phyloP scores from a whole-genome alignment of 805 yeast genomes.

The Vanderwaltozyma tropicalis region DNA sequence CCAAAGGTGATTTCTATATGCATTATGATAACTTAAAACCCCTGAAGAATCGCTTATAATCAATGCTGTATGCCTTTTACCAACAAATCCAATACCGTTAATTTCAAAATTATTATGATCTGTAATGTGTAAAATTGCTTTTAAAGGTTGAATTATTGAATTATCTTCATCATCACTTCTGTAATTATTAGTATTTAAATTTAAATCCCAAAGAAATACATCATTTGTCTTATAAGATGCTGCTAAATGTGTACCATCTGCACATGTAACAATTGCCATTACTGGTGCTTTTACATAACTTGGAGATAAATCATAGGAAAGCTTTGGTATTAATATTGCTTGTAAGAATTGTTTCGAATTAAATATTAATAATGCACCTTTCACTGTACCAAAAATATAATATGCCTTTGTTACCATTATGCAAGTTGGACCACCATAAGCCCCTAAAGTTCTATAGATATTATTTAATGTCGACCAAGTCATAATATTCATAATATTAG shows the following conservation, averaged over 20 bases:
- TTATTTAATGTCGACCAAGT: constrained; percentile 15
- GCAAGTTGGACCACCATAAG: constrained; percentile 44
- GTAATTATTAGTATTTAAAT: constrained; percentile 1
- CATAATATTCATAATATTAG: background rate
- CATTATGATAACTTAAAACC: constrained; percentile 52
- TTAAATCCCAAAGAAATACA: constrained; percentile 59
- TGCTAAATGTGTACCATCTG: constrained; percentile 60
- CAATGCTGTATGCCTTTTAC: constrained; percentile 44
- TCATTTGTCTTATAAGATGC: constrained; percentile 61
- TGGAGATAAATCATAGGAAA: background rate
- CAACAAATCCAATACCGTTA: constrained; percentile 37
- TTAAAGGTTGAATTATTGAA: constrained; percentile 5
- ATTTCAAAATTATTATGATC: constrained; percentile 30
- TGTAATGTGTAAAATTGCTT: constrained; percentile 24
- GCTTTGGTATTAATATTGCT: constrained; percentile 25
- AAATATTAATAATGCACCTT: constrained; percentile 56
- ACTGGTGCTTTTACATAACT: constrained; percentile 35
- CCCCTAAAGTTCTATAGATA: constrained; percentile 19
- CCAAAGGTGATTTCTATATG: constrained; percentile 36
- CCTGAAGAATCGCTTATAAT: constrained; percentile 47
- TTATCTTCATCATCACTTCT: background rate
- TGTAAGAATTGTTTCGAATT: constrained; percentile 55
- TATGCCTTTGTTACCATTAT: constrained; percentile 34
- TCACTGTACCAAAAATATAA: constrained; percentile 59
- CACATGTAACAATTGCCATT: constrained; percentile 46